These are phyloP conservation scores for Chalciporus sp. DNA, from an alignment of 1,284 basidiomycete species.

Conservation along the genomic window DNA sequence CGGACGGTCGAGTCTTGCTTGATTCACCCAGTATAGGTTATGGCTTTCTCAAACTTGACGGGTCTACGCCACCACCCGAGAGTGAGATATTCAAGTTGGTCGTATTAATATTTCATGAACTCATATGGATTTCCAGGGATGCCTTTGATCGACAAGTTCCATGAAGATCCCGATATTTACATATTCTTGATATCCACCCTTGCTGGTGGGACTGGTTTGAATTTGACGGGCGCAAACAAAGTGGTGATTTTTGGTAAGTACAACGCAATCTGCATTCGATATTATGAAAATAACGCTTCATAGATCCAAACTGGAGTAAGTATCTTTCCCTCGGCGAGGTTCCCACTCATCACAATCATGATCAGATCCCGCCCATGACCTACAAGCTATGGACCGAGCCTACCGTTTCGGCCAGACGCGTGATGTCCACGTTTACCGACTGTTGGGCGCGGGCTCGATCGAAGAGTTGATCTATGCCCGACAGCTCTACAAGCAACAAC, in stretches of 20 bases:
- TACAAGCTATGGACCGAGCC: conserved; percentile 88
- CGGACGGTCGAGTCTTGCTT: background rate
- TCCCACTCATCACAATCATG: background rate
- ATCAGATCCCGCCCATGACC: conserved; percentile 80
- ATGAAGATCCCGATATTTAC: conserved; percentile 71
- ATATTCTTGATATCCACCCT: conserved; percentile 81
- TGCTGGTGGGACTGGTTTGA: conserved; percentile 76
- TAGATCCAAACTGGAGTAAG: conserved; percentile 89
- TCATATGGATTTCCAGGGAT: conserved; percentile 56
- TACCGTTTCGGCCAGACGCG: conserved; percentile 88
- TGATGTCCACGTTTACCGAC: conserved; percentile 82
- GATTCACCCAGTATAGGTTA: conserved; percentile 44
- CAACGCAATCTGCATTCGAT: background rate
- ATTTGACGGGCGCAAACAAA: conserved; percentile 78
- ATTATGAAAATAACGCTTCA: conserved; percentile 4
- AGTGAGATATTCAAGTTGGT: conserved; percentile 44
- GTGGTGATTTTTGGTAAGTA: conserved; percentile 81
- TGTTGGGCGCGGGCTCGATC: conserved; percentile 84
- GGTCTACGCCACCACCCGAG: conserved; percentile 63
- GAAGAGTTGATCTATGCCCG: conserved; percentile 86
- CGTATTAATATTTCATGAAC: background rate
- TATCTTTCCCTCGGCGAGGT: conserved; percentile 7
- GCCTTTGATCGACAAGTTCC: conserved; percentile 80
- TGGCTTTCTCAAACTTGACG: conserved; percentile 73
- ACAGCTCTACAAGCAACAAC: conserved; percentile 88